phyloP scores from a whole-genome alignment of 106 monocot genomes.

The Cymbidium sinense region DNA sequence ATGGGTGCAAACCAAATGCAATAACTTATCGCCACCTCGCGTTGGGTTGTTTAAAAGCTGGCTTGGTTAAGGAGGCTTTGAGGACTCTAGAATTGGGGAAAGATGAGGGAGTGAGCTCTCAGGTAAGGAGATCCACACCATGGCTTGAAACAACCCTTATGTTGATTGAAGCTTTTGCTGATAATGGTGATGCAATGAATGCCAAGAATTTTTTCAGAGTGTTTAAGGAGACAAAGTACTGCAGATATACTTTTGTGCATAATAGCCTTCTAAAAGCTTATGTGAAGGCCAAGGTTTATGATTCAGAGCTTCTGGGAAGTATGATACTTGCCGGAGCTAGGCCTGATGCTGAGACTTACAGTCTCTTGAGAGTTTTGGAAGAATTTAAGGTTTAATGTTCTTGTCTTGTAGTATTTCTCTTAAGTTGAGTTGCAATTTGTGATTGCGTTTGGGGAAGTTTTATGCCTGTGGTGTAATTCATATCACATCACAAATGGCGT shows the following conservation, averaged over 20 bases:
- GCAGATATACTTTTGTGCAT: constrained; percentile 68
- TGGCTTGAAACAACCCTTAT: constrained; percentile 80
- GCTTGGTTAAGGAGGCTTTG: constrained; percentile 60
- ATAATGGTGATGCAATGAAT: constrained; percentile 57
- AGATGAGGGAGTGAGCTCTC: constrained; percentile 38
- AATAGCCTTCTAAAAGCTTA: constrained; percentile 71
- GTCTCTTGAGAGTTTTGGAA: constrained; percentile 66
- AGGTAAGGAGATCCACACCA: constrained; percentile 69
- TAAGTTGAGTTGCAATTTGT: too few species aligned
- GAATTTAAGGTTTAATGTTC: constrained; percentile 33
- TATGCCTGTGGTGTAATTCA: too few species aligned
- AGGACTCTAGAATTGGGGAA: constrained; percentile 55
- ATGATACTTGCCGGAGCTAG: constrained; percentile 87
- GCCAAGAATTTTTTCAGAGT: constrained; percentile 58
- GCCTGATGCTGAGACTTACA: constrained; percentile 93
- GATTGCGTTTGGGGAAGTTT: too few species aligned
- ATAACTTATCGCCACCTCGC: constrained; percentile 92
- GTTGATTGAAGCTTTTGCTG: constrained; percentile 57
- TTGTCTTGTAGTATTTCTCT: neutral
- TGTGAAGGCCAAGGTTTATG: constrained; percentile 76
- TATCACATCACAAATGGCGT: too few species aligned
- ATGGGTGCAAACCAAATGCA: constrained; percentile 77
- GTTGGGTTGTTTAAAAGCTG: constrained; percentile 72
- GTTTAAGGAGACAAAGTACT: constrained; percentile 71
- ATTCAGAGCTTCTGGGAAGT: constrained; percentile 53